These are phyloP conservation scores for Epichloe sp. DNA, from an alignment of 2,329 filamentous ascomycete genomes.

Conservation along the genomic window DNA sequence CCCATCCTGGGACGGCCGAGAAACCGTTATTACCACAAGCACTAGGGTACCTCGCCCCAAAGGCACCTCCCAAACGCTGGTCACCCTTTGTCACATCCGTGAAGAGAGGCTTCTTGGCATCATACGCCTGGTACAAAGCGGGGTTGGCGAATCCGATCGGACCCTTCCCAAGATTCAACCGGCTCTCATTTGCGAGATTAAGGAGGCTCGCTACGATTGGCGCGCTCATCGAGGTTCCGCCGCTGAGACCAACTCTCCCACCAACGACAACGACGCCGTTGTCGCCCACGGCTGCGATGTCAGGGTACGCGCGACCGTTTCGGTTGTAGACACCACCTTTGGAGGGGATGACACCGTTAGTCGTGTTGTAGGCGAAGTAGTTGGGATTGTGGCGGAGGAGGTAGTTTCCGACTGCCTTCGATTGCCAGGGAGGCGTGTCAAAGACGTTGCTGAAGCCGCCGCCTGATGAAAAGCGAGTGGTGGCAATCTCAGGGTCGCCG, in stretches of 20 bases:
- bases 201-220: conserved; percentile 23
- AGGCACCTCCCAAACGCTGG: conserved; percentile 9
- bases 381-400: conserved; percentile 7
- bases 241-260: conserved; percentile 28
- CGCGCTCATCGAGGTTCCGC: conserved; percentile 32
- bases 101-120: conserved; percentile 6
- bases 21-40: conserved; percentile 10
- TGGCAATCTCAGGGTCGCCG: conserved; percentile 6
- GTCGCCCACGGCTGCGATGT: conserved; percentile 31
- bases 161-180: conserved; percentile 16
- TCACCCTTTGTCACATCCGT: conserved; percentile 8
- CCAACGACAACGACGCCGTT: conserved; percentile 30
- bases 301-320: conserved; percentile 33
- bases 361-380: conserved; percentile 9
- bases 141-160: conserved; percentile 23
- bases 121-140: conserved; percentile 11
- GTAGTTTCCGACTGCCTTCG: conserved; percentile 11
- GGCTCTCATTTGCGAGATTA: conserved; percentile 19
- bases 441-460: conserved; percentile 39
- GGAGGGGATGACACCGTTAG: conserved; percentile 7
- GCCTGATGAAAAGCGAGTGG: conserved; percentile 28
- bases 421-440: conserved; percentile 32
- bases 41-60: conserved; percentile 3
- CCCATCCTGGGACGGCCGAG: conserved; percentile 10
- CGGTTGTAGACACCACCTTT: conserved; percentile 27